Base-by-base conservation (phyloP, 441 rosid genomes). In the Gossypium lobatum region DNA sequence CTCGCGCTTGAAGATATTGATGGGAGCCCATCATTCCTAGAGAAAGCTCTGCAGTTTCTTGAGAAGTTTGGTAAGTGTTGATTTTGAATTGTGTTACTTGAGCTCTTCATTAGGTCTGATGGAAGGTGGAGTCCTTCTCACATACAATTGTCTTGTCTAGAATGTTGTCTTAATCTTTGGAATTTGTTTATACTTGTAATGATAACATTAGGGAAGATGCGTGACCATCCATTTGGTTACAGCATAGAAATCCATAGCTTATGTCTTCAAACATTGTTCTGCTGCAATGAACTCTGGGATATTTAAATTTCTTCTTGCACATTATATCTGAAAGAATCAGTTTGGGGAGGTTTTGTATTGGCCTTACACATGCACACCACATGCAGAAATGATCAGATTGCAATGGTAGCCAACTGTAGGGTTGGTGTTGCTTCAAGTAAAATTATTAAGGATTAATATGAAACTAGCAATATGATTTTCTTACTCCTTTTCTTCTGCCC, bases 1-100 rank as follows among this genome's bases (percentile, higher is more conserved):
- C 98, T 96, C 84, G 97, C 99, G 68, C 93, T 96, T 73, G 99
- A 96, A 83, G 97, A 96, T 85, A 92, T 96, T 85, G 99, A 96
- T 80, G 98, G 99, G 74, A 88, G 97, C 74, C 99, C 99, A 70
- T 93, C 99, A n/a, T 96, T 96, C 76, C 97, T 96, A 63, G 99
- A 96, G 88, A 96, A 96, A 86, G 99, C 98, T 80, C 98, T 96
- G 83, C 88, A 65, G 74, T 96, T 93, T 83, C 87, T 96, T 61
- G 99, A 96, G 89, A 88, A 89, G 76, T 87, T 83, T 84, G 99
- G 99, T 96, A 80, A 77, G 97, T 80, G 61, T 55, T 71, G 75
- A 63, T 77, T 64, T 76, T 73, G 61, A 61, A 28, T 54, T 70
- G 18, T 80, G 11, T 31, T 73, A 57, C 26, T 68, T 71, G 8